These are phyloP conservation scores for Leishmania arabica DNA, from an alignment of 208 protist genomes.

Conservation along the genomic window DNA sequence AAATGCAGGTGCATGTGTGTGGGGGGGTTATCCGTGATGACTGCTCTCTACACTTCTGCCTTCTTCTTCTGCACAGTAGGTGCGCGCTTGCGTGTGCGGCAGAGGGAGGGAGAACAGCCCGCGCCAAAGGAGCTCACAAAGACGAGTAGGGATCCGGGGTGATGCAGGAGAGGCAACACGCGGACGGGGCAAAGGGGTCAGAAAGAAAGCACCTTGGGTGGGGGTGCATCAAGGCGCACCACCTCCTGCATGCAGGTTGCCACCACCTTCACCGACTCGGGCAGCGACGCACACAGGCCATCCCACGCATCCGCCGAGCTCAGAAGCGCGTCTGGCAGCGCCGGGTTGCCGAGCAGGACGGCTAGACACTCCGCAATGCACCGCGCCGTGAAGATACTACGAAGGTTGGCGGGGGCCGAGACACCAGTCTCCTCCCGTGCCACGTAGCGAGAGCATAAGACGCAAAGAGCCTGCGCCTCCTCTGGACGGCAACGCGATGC, in stretches of 20 bases:
- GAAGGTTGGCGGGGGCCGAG: constrained; percentile 4
- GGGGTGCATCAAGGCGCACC: constrained; percentile 7
- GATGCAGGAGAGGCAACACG: not conserved
- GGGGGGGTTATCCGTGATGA: too few relatives aligned
- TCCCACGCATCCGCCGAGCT: constrained; percentile 26
- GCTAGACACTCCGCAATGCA: constrained; percentile 25
- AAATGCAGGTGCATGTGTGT: not conserved
- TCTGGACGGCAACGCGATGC: not conserved
- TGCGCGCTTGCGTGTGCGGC: not conserved
- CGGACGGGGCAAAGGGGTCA: not conserved
- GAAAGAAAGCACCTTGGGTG: constrained; percentile 28
- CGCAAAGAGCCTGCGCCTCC: constrained; percentile 28
- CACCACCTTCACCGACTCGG: constrained; percentile 7
- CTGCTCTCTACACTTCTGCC: not conserved
- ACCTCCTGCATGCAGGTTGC: constrained; percentile 19
- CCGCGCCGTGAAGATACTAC: constrained; percentile 17
- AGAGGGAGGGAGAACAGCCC: not conserved
- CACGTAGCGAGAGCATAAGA: constrained; percentile 24
- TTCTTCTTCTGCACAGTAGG: not conserved
- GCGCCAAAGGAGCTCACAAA: not conserved
- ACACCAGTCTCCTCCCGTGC: not conserved
- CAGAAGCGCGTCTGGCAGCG: constrained; percentile 8
- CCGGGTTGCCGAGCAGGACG: not conserved
- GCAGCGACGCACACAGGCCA: not conserved
- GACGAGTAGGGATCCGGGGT: not conserved